Evolutionary conservation across 1,284 basidiomycete genomes (phyloP), one percentile per base, ranked within the genome.

Genomic region (Agaricales sp.): DNA sequence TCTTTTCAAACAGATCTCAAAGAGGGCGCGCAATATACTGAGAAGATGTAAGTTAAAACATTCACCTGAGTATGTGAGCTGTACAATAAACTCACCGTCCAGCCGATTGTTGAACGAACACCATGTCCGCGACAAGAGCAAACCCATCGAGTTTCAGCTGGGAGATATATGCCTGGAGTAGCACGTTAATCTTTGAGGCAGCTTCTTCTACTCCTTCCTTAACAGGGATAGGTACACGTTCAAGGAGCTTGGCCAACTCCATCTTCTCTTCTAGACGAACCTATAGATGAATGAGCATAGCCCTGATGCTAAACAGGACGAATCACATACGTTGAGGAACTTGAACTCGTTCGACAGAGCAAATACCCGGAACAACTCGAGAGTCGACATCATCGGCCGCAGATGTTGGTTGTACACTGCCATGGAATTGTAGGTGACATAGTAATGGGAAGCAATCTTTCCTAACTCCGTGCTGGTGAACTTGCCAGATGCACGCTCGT

Each of bases 311-410:
- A 25, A 20, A 51, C 39, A 54, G 21, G 13, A 21, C 21, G 6
- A 4, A 51, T 51, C 12, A 53, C 47, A 19, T 41, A 41, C 39
- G 16, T 41, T 96, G 35, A 96, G 77, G 46, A 95, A 70, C 68
- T 92, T 97, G 75, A 99, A 99, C 69, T 99, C 95, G 60, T 97
- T 94, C 1, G 91, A 94, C 11, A 98, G 74, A 0, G 94, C 93
- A 62, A 99, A 99, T 4, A 99, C 91, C 43, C 94, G 78, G 79
- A 98, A 96, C 3, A 99, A 69, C 65, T 99, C 96, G 57, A 99
- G 74, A 46, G 78, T 80, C 21, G 85, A 82, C 81, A 97, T 91
- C 6, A 85, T 86, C 4, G 91, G 81, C 51, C 87, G 80, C 55
- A 99, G 70, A 66, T 98, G 92, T 63, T 96, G 90, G 66, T 97